Evolutionary conservation across 495 filamentous ascomycete species (phyloP), one percentile per base, ranked within the genome.

Genomic region (Sordaria brevicollis): DNA sequence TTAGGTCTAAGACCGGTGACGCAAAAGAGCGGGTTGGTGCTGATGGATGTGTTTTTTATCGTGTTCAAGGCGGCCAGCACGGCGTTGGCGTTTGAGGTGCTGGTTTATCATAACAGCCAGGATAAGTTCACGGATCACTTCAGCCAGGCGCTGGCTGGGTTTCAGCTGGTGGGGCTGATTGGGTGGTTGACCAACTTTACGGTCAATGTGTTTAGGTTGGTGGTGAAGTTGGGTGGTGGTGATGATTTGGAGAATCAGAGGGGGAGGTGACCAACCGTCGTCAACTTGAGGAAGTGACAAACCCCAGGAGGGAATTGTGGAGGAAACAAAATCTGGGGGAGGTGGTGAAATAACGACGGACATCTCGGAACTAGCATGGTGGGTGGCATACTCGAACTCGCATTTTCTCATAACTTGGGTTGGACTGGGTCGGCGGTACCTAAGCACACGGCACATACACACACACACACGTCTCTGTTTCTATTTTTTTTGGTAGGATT

Each of bases 1-100:
- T 82, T 99, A 36, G 95, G 95, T 5, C 82, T 99, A 69, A 90
- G 95, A 34, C 88, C 88, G 6, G 88, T 92, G 2, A 89, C 87
- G 38, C 89, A 93, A 25, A 98, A 98, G 76, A 90, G 96, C 73
- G 87, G 91, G 25, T 86, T 99, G 69, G 86, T 97, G 67, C 87
- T 99, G 69, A 86, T 97, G 70, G 95, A 99, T 80, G 84, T 98
- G 3, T 87, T 97, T 77, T 99, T 99, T 78, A 96, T 99, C 72
- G 92, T 97, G 34, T 96, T 99, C 79, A 92, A 97, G 77, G 92
- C 93, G 1, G 92, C 93, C 54, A 97, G 97, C 79, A 81, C 97
- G 41, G 91, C 91, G 66, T 80, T 99, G 74, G 93, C 96, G 10
- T 97, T 98, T 77, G 90, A 91, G 76, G 89, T 92, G 10, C 80